These are phyloP conservation scores for Malus domestica DNA, from an alignment of 306 rosid species.

Conservation along the genomic window ASM211411v1 NC_041797.1:29615501-29616000, in stretches of 20 bases:
- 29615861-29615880: neutral
- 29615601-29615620: no score
- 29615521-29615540: no score
- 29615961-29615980: constrained; percentile 26
- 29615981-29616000: constrained; percentile 12
- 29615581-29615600: no score
- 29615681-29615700: no score
- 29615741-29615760: neutral
- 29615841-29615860: neutral
- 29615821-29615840: neutral
- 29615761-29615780: neutral
- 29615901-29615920: constrained; percentile 25
- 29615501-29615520: no score
- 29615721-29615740: neutral
- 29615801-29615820: neutral
- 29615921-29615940: constrained; percentile 38
- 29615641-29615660: no score
- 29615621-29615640: no score
- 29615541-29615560: no score
- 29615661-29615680: no score
- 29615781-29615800: neutral
- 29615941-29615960: constrained; percentile 58
- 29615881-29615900: constrained; percentile 14
- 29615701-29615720: no score
- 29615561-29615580: no score